Evolutionary conservation across 768 basidiomycete species (phyloP), one percentile per base, ranked within the genome.

Genomic region (Tephrocybe sp.): DNA sequence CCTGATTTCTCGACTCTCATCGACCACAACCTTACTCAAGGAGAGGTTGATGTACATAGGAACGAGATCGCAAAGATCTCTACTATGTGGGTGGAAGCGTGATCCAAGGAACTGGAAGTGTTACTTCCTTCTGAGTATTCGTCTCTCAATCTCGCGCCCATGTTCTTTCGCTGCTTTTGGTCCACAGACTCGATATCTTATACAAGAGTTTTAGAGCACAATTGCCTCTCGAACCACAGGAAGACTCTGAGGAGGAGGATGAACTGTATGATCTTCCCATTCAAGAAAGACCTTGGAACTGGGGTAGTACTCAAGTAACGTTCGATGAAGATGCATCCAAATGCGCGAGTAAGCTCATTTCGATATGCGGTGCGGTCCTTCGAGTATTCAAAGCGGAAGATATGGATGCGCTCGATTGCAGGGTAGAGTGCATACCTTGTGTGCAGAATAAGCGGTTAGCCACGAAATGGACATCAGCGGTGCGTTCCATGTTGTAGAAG

Each of bases 91-190:
- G 59, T 48, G 22, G 41, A 57, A 13, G 57, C 62, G 6, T 20
- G 55, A 61, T 20, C 19, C 54, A 14, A 48, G 55, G 16, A 51
- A 63, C 33, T 45, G 55, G 35, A 38, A 39, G 26, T 42, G 6
- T 43, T 53, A 9, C 46, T 48, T 42, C 47, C 55, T 17, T 34
- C 43, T 23, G 50, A 43, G 2, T 32, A n/a, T 35, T 32, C 49
- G 32, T 36, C 44, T 34, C 54, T 69, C 11, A 47, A 63, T 2
- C 65, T 69, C 31, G 69, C 69, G 12, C 60, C 63, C 1, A 62
- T 61, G 7, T 68, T 69, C 41, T 72, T 72, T 54, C 61, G 64
- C 14, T 72, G 68, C 49, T 40, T 49, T 14, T 65, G 55, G 40
- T 71, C 69, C 38, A 48, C 39, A 4, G 68, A 68, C 44, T 61